Evolutionary conservation across 345 rosid species (phyloP), one percentile per base, ranked within the genome.

Genomic region (Nasturtium officinale): DNA sequence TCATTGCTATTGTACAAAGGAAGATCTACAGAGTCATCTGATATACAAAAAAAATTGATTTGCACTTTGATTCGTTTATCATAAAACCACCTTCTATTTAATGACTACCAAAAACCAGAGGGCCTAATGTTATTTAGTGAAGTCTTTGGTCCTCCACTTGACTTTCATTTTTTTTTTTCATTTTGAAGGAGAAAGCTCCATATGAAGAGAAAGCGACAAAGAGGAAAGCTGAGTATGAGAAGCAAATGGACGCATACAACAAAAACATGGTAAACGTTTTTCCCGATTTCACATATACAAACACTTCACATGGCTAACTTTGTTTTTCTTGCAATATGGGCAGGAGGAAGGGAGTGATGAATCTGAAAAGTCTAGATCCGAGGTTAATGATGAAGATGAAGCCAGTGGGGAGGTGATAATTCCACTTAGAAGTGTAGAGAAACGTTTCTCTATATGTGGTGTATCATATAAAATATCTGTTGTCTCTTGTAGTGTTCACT

Each of bases 181-280:
- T 48, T 56, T 55, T 38, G 71, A 76, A 91, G 93, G 97, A 89
- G 25, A 89, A 91, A 80, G 93, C 92, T 67, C 96, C 96, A 48
- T 90, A 82, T 76, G 94, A 86, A 78, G 91, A 87, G 75, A 91
- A 84, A 85, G 98, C 98, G 60, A 87, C 83, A 17, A 87, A 86
- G 77, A 83, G 77, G 85, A 91, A 95, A 81, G 78, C 55, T 0
- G 98, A 95, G 35, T 89, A 95, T 72, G 90, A 77, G 53, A 89
- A 87, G 77, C 87, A 74, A 67, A 95, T 91, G 92, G 83, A 84
- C 61, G 89, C 88, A 57, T 91, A 91, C 86, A 88, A 86, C 82
- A 88, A 86, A 79, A 88, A 86, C 79, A 79, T 85, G 91, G 97
- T 91, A 78, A 69, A 53, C 52, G 6, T 65, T n/a, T n/a, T 12